These are phyloP conservation scores for Cytospora paraplurivora DNA, from an alignment of 2,329 filamentous ascomycete species.

Conservation along the genomic window DNA sequence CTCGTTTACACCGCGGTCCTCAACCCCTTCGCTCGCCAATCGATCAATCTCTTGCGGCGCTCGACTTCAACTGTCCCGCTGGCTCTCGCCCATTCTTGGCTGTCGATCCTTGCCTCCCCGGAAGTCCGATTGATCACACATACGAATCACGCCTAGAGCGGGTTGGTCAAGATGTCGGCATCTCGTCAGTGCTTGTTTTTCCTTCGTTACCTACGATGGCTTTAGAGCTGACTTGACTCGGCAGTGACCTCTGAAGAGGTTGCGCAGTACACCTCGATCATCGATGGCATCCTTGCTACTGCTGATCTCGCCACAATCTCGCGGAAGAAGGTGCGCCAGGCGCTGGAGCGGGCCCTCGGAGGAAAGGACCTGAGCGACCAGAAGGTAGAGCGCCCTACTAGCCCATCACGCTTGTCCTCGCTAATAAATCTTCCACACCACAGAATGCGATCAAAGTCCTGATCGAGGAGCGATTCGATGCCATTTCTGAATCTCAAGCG, in stretches of 20 bases:
- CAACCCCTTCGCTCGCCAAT: background rate
- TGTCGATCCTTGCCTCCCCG: background rate
- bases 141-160: constrained; percentile 9
- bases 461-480: constrained; percentile 75
- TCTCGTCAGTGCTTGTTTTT: constrained; percentile 7
- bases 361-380: constrained; percentile 61
- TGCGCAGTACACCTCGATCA: constrained; percentile 57
- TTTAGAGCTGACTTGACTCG: constrained; percentile 1
- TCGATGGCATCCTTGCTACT: constrained; percentile 60
- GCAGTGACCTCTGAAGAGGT: constrained; percentile 55
- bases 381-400: constrained; percentile 47
- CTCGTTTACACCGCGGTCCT: constrained; percentile 2
- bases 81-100: background rate
- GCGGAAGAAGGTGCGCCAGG: constrained; percentile 62
- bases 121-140: background rate
- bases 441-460: constrained; percentile 71
- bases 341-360: constrained; percentile 55
- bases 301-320: constrained; percentile 65
- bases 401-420: background rate
- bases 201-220: background rate
- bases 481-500: constrained; percentile 56
- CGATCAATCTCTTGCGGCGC: constrained; percentile 2
- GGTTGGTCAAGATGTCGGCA: constrained; percentile 20
- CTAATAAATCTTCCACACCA: background rate
- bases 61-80: background rate